Evolutionary conservation across 2,329 filamentous ascomycete species (phyloP).

Genomic region (Aureobasidium musti): DNA sequence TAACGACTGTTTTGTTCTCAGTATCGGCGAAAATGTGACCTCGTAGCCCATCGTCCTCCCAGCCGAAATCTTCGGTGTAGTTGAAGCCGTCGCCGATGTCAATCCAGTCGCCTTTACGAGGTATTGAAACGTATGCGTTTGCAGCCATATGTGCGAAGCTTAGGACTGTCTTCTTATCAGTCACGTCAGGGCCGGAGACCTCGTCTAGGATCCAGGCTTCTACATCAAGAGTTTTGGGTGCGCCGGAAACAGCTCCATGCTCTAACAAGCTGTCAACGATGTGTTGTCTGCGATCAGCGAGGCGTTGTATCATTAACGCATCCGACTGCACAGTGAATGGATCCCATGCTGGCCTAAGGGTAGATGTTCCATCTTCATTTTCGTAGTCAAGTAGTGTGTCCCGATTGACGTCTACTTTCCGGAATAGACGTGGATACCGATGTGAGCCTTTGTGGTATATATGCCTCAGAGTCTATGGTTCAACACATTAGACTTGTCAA

Average conservation of each 20-base stretch:
- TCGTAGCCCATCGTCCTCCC: conserved; percentile 80
- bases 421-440: conserved; percentile 73
- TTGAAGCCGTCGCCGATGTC: conserved; percentile 76
- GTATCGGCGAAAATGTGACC: conserved; percentile 90
- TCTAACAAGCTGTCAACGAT: conserved; percentile 78
- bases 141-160: conserved; percentile 81
- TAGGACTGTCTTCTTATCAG: conserved; percentile 77
- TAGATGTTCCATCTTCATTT: background rate
- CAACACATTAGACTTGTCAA: background rate
- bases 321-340: conserved; percentile 63
- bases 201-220: conserved; percentile 83
- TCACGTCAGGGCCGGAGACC: conserved; percentile 73
- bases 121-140: conserved; percentile 78
- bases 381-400: conserved; percentile 5
- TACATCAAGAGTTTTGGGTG: conserved; percentile 66
- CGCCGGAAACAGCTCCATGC: conserved; percentile 48
- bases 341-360: background rate
- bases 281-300: conserved; percentile 74
- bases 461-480: conserved; percentile 67
- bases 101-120: conserved; percentile 73
- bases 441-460: conserved; percentile 91
- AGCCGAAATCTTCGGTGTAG: conserved; percentile 81
- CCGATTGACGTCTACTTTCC: conserved; percentile 65
- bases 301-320: conserved; percentile 71
- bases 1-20: conserved; percentile 78